Evolutionary conservation across 495 filamentous ascomycete genomes (phyloP), one percentile per base, ranked within the genome.

Genomic region (Aspergillus asperescens): DNA sequence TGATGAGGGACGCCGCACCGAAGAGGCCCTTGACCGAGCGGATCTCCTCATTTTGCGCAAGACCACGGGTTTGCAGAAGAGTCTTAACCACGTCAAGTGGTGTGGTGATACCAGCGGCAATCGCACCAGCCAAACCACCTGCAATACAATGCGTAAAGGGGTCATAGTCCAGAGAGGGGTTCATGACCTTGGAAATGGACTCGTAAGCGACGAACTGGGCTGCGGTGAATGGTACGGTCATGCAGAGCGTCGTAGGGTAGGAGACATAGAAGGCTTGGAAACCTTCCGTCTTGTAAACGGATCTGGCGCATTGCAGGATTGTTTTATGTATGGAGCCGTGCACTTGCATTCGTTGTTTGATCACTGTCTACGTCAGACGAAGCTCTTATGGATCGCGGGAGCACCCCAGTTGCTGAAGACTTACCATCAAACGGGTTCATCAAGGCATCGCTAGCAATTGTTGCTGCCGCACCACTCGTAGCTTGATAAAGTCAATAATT

Each of bases 371-470:
- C 35, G 50, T 70, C 46, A 68, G 64, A 29, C 7, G 8, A 12
- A 5, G 25, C 25, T 28, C 25, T 28, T 10, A 13, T 3, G 12
- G 15, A 38, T 20, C 8, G n/a, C 20, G n/a, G 8, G 13, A 12
- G 16, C 10, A 41, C 18, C 0, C 1, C 23, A 18, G 12, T 23
- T 27, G 27, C 35, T 39, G 25, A 39, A n/a, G 38, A 65, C 80
- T 64, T 77, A 95, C 90, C 91, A 75, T 99, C 93, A 67, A 99
- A 99, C 24, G 93, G 93, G 67, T 97, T 99, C 93, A 99, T 99
- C 43, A 99, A 77, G 31, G 93, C 94, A 75, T 99, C 93, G 63
- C 90, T 95, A 28, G 90, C 89, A 62, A 96, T 96, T 0, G 93
- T 97, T 45, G 93, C 93, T 58, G 88, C 86, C 50, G 92, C 92